These are phyloP conservation scores for Alternaria infectoria DNA, from an alignment of 2,329 filamentous ascomycete genomes.

Conservation along the genomic window DNA sequence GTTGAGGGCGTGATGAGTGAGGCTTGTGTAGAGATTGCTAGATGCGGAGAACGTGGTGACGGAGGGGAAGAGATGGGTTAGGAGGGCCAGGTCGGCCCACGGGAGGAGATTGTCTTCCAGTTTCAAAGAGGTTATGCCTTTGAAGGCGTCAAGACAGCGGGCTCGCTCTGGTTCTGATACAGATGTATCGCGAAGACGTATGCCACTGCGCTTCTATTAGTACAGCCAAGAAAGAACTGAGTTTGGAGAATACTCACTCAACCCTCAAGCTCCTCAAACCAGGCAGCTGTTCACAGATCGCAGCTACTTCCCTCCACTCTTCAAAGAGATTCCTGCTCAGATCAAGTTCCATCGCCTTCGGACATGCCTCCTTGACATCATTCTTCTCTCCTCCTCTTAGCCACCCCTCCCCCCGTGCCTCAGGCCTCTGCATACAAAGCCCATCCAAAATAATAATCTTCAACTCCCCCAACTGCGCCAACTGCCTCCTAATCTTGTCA, in stretches of 20 bases:
- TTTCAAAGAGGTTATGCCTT: slow-evolving; percentile 52
- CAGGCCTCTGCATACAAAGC: slow-evolving; percentile 62
- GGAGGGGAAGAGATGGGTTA: slow-evolving; percentile 60
- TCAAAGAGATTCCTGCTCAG: slow-evolving; percentile 84
- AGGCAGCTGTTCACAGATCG: slow-evolving; percentile 74
- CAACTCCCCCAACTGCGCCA: slow-evolving; percentile 79
- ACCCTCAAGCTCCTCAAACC: slow-evolving; percentile 70
- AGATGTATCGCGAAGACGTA: slow-evolving; percentile 63
- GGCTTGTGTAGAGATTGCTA: slow-evolving; percentile 46
- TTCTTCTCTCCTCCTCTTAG: slow-evolving; percentile 28
- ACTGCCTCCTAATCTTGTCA: slow-evolving; percentile 83
- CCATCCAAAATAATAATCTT: slow-evolving; percentile 83
- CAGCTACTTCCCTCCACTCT: slow-evolving; percentile 67
- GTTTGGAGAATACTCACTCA: slow-evolving; percentile 62
- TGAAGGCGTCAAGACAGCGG: slow-evolving; percentile 37
- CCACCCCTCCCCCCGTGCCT: slow-evolving; percentile 32
- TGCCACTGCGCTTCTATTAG: slow-evolving; percentile 63
- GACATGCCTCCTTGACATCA: slow-evolving; percentile 63
- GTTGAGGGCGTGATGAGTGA: slow-evolving; percentile 49
- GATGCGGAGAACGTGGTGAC: slow-evolving; percentile 59
- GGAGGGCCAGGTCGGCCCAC: slow-evolving; percentile 48
- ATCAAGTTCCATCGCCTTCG: slow-evolving; percentile 75
- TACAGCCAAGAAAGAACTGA: background rate
- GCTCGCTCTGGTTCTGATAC: slow-evolving; percentile 30
- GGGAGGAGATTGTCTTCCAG: slow-evolving; percentile 57